Evolutionary conservation across 2,329 filamentous ascomycete species (phyloP), one percentile per base, ranked within the genome.

Genomic region (Monosporascus sp.): DNA sequence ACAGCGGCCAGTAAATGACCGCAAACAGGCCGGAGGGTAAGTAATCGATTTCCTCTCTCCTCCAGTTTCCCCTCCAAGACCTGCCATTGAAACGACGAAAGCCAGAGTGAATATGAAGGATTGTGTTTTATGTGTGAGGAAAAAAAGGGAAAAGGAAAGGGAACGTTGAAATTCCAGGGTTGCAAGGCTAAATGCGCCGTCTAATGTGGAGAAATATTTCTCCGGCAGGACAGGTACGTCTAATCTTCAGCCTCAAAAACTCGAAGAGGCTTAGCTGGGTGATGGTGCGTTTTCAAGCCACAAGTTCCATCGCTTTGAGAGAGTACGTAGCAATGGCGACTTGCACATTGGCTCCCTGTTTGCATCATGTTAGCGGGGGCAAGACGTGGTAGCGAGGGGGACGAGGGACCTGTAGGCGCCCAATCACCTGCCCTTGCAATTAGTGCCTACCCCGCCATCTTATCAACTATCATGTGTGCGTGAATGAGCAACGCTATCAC

Each of bases 41-140:
- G 79, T 76, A 65, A 65, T 70, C 74, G 77, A 78, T 67, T 77
- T 74, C 61, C 59, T 83, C 82, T 86, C 62, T 81, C 82, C 81
- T 81, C 77, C 81, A 80, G 70, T 85, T 86, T 86, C 83, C 83
- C 83, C 82, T 86, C 83, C 79, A 78, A 74, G 73, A 72, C 73
- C 74, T 78, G 76, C 75, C 79, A 82, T 77, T 74, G 79, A 71
- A 69, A 60, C 11, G 67, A 74, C 75, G 69, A 75, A 79, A 80
- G 76, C 76, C 77, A 82, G 82, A 86, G 82, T 85, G 82, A 85
- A 86, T 86, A 83, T 78, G 80, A 73, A 77, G 75, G 75, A 75
- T 74, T 71, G 59, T 62, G 49, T 43, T 39, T 44, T 39, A 67
- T 66, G 66, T n/a, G 73, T 74, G 66, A 71, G 59, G 63, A 67